Percentiles rank a stretch among this genome's conserved stretches.
phyloP scores from a whole-genome alignment of 768 basidiomycete species.

The Exidia glandulosa region DNA sequence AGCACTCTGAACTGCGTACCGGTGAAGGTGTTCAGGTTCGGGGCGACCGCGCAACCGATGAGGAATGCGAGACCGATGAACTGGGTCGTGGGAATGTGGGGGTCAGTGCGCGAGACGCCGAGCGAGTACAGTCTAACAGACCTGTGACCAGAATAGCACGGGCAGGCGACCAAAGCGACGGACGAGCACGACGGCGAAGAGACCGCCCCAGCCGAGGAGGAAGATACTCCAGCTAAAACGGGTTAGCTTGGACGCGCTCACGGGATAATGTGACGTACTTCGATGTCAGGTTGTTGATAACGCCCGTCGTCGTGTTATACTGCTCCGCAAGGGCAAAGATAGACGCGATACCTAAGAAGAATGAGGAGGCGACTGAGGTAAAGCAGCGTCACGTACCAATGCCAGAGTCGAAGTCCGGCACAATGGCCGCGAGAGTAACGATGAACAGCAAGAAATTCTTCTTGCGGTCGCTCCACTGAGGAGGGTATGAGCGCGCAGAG shows the following conservation, averaged over 20 bases:
- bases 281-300: conserved; percentile 53
- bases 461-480: conserved; percentile 42
- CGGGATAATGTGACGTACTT: conserved; percentile 23
- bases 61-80: conserved; percentile 47
- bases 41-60: conserved; percentile 48
- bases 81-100: too few species aligned
- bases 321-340: conserved; percentile 49
- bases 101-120: too few species aligned
- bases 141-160: conserved; percentile 63
- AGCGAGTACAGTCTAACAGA: too few species aligned
- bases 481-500: too few species aligned
- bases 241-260: too few species aligned
- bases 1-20: conserved; percentile 31
- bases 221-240: conserved; percentile 45
- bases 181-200: conserved; percentile 56
- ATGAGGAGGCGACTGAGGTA: too few species aligned
- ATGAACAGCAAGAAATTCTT: conserved; percentile 50
- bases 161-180: conserved; percentile 54
- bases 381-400: conserved; percentile 45
- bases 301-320: conserved; percentile 41
- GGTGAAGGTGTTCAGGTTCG: conserved; percentile 43
- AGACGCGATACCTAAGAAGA: conserved; percentile 39
- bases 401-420: conserved; percentile 58
- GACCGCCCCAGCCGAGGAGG: conserved; percentile 42
- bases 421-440: conserved; percentile 50